These are phyloP conservation scores for Crucihimalaya himalaica DNA, from an alignment of 345 rosid species.

Conservation along the genomic window DNA sequence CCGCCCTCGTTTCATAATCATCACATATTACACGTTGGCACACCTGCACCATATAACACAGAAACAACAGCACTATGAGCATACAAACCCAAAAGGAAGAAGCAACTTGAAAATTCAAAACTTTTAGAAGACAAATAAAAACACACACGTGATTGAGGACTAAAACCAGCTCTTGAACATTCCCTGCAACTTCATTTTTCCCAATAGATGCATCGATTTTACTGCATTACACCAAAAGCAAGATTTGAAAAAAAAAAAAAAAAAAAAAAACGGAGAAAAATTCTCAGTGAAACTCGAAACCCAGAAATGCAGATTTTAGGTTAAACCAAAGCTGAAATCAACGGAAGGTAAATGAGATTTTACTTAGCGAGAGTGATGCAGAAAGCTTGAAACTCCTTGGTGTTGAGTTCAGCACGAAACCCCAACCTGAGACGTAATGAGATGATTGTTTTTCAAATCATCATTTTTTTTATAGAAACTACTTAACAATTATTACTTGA, in stretches of 20 bases:
- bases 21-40: conserved; percentile 50
- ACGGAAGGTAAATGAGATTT: background rate
- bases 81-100: conserved; percentile 12
- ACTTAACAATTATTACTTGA: conserved; percentile 1
- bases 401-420: background rate
- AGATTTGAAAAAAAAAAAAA: background rate
- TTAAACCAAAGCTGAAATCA: background rate
- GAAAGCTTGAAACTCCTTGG: conserved; percentile 26
- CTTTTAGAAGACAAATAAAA: background rate
- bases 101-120: background rate
- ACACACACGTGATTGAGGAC: conserved; percentile 52
- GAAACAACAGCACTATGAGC: background rate
- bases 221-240: conserved; percentile 45
- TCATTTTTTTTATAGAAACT: background rate
- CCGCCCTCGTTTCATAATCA: conserved; percentile 42
- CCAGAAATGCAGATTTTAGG: background rate
- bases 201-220: conserved; percentile 77
- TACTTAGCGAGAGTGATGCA: conserved; percentile 69
- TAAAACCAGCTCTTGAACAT: conserved; percentile 48
- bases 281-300: background rate
- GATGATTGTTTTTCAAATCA: background rate
- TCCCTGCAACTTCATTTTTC: conserved; percentile 55
- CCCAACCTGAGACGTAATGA: conserved; percentile 10
- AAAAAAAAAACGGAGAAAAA: background rate
- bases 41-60: conserved; percentile 47